Conservation (phyloP, 208 protist genomes). For the Leptomonas pyrrhocoris region DNA sequence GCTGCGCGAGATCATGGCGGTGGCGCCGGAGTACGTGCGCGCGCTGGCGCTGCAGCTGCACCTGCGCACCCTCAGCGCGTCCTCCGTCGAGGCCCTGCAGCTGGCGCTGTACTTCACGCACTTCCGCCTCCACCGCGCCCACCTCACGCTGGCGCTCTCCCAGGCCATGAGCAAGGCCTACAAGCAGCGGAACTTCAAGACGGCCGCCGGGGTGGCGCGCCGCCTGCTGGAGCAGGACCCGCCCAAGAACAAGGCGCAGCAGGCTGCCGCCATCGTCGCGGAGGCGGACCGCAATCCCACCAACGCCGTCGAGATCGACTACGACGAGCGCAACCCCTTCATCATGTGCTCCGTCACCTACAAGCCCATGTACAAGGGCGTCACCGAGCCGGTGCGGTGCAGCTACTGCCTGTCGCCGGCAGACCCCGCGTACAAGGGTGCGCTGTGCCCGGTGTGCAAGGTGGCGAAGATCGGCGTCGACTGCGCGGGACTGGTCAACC, state of each 20-base stretch:
- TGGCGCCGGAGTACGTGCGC: constrained; percentile 71
- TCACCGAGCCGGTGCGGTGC: constrained; percentile 79
- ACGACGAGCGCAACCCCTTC: constrained; percentile 98
- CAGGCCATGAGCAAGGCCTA: constrained; percentile 94
- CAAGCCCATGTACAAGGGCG: constrained; percentile 85
- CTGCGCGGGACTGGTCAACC: constrained; percentile 61
- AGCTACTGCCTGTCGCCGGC: constrained; percentile 92
- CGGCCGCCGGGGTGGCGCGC: constrained; percentile 90
- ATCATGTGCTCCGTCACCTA: constrained; percentile 83
- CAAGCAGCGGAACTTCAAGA: constrained; percentile 93
- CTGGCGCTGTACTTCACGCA: constrained; percentile 98
- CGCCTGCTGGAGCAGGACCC: constrained; percentile 95
- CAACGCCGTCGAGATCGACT: constrained; percentile 88
- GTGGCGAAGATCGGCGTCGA: constrained; percentile 73
- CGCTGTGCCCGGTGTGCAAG: constrained; percentile 78
- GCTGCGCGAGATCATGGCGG: constrained; percentile 61
- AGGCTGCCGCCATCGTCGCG: constrained; percentile 91
- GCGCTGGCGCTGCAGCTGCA: constrained; percentile 83
- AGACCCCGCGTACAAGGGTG: constrained; percentile 64
- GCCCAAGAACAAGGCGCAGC: constrained; percentile 76
- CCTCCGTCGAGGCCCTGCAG: constrained; percentile 71
- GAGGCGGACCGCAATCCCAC: constrained; percentile 85
- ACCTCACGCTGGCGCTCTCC: constrained; percentile 91
- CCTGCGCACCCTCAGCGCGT: constrained; percentile 58
- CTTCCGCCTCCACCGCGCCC: constrained; percentile 93